A percentile compares a stretch with the other conserved stretches of the same genome.
phyloP scores from a whole-genome alignment of 1,284 basidiomycete species.

The Nidula niveotomentosa region DNA sequence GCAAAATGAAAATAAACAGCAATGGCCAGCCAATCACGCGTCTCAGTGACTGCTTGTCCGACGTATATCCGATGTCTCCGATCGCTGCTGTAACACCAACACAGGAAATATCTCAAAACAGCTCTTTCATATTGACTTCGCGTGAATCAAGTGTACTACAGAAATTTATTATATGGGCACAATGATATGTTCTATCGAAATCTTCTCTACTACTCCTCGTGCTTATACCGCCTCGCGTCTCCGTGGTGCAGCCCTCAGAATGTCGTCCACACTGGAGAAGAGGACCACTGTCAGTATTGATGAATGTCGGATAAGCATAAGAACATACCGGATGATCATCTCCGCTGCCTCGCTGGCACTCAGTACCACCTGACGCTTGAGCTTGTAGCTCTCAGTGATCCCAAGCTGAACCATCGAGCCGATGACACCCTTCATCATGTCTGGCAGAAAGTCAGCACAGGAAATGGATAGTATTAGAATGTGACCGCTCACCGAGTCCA shows the following conservation, averaged over 20 bases:
- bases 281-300: slow-evolving; percentile 5
- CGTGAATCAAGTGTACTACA: background rate
- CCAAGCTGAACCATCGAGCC: slow-evolving; percentile 90
- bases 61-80: background rate
- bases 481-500: slow-evolving; percentile 69
- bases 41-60: background rate
- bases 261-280: slow-evolving; percentile 60
- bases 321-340: slow-evolving; percentile 91
- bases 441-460: slow-evolving; percentile 34
- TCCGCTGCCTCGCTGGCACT: slow-evolving; percentile 97
- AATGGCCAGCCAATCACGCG: background rate
- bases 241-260: slow-evolving; percentile 63
- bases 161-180: background rate
- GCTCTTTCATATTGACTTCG: too few relatives aligned
- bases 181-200: too few relatives aligned
- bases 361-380: slow-evolving; percentile 94
- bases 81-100: background rate
- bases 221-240: slow-evolving; percentile 64
- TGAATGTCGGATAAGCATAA: background rate
- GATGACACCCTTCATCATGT: slow-evolving; percentile 86
- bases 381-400: slow-evolving; percentile 95
- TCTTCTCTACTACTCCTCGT: too few relatives aligned
- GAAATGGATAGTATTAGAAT: background rate
- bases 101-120: background rate
- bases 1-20: too few relatives aligned